Percentiles rank a stretch among this genome's conserved stretches.
These are phyloP conservation scores for Cicer bijugum DNA, from an alignment of 306 rosid species.

Conservation along the genomic window DNA sequence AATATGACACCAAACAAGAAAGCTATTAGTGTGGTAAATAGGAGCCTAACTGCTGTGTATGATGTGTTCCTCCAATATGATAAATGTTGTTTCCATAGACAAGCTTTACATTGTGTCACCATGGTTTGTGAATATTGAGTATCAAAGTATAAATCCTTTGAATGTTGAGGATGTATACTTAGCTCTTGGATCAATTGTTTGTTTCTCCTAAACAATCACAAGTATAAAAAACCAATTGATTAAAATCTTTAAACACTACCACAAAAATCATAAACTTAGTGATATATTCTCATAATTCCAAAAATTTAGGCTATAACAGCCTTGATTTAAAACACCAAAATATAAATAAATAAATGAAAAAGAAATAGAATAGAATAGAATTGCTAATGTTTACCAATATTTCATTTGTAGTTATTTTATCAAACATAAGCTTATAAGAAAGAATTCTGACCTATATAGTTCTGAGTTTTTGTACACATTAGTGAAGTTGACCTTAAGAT, in stretches of 20 bases:
- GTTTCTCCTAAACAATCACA: conserved; percentile 49
- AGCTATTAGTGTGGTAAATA: conserved; percentile 54
- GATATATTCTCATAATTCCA: conserved; percentile 9
- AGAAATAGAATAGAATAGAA: conserved; percentile 7
- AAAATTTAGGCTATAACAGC: background rate
- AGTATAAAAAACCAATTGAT: conserved; percentile 12
- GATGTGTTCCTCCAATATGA: conserved; percentile 58
- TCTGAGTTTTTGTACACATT: conserved; percentile 53
- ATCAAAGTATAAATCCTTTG: conserved; percentile 49
- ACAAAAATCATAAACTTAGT: background rate
- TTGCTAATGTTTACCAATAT: background rate
- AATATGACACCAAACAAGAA: conserved; percentile 51
- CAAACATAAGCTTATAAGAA: background rate
- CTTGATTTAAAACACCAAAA: conserved; percentile 4
- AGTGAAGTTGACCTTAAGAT: conserved; percentile 64
- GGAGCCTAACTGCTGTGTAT: conserved; percentile 54
- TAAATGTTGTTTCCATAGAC: conserved; percentile 58
- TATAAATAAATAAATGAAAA: background rate
- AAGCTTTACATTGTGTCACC: conserved; percentile 49
- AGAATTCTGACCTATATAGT: conserved; percentile 45
- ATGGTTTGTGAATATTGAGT: conserved; percentile 47
- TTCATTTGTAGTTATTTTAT: background rate
- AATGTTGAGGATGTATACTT: conserved; percentile 45
- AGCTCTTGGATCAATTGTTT: conserved; percentile 51
- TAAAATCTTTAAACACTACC: conserved; percentile 5